Evolutionary conservation across 108 stramenopile species (phyloP), one percentile per base, ranked within the genome.

Genomic region (Nannochloropsis salina): DNA sequence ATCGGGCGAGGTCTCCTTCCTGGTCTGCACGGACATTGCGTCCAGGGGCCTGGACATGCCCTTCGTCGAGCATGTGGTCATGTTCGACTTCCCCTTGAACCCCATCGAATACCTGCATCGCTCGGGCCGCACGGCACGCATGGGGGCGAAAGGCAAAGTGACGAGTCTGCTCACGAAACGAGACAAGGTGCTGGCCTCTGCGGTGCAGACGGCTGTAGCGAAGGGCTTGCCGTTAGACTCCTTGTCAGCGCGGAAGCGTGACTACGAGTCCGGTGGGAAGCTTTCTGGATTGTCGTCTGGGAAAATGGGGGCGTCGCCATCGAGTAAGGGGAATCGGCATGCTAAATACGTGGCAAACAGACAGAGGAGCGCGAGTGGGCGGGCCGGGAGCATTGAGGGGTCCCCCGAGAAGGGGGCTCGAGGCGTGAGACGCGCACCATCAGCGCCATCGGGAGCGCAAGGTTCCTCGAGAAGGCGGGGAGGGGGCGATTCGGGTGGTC

Each of bases 61-160:
- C 8, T 89, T 93, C 80, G 95, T 96, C 18, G 94, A 94, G 82
- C 95, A 95, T 85, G 95, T 97, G 9, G 86, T 95, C 85, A 94
- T 95, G 94, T 95, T 95, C 90, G 96, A 96, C 86, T 96, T 95
- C 90, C 96, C 96, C 31, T 86, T 94, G 20, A 96, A 95, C 87
- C 90, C 95, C 12, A 86, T 96, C 86, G 96, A 96, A 84, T 95
- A 94, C 88, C 86, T 95, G 47, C 96, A 96, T 86, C 94, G 96
- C n/a, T 15, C 42, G 31, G 88, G 88, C 12, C 87, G 88, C 40
- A 89, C 86, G 42, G 88, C 87, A 42, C 80, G 88, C 31, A 89
- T 89, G 88, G 88, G 88, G 10, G 87, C 88, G n/a, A 42, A 82
- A 41, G 88, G 88, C 2, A 43, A 81, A 8, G 88, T 89, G 40